Conservation (phyloP, 495 filamentous ascomycete species). For the Staphylotrichum tortipilum region DNA sequence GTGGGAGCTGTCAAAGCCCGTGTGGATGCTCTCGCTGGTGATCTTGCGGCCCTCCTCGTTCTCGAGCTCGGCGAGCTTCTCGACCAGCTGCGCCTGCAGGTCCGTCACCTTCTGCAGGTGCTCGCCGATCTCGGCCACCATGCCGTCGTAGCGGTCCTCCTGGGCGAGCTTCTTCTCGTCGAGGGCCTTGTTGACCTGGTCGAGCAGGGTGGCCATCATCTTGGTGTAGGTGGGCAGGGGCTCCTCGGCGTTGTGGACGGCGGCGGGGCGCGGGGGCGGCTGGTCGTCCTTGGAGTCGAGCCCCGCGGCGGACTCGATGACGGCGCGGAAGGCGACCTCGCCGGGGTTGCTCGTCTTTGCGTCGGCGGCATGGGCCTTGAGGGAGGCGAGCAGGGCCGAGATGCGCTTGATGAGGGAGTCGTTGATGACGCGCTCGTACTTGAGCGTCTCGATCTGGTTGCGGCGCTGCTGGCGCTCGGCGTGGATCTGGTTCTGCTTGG, state of each 20-base stretch:
- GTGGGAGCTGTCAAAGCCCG: conserved; percentile 80
- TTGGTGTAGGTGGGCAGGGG: conserved; percentile 74
- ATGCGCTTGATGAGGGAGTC: conserved; percentile 80
- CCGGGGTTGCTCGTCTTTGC: conserved; percentile 56
- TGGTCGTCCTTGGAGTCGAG: conserved; percentile 61
- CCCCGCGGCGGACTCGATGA: conserved; percentile 62
- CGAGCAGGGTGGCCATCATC: conserved; percentile 88
- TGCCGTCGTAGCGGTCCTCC: conserved; percentile 57
- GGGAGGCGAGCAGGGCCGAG: conserved; percentile 59
- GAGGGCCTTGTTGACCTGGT: conserved; percentile 87
- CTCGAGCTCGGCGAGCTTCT: conserved; percentile 71
- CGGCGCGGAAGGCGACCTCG: conserved; percentile 74
- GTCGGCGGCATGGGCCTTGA: conserved; percentile 60
- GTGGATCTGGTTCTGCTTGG: conserved; percentile 96
- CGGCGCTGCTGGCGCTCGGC: conserved; percentile 74
- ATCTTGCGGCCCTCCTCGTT: conserved; percentile 84
- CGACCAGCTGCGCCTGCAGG: conserved; percentile 63
- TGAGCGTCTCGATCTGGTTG: conserved; percentile 79
- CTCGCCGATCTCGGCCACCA: conserved; percentile 62
- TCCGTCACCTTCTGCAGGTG: conserved; percentile 70
- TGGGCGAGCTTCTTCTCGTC: conserved; percentile 52
- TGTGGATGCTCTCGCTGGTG: conserved; percentile 83
- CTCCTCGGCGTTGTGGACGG: conserved; percentile 67
- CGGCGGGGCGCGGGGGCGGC: conserved; percentile 61
- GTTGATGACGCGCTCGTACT: conserved; percentile 90